Conservation (phyloP, 768 basidiomycete species). For the Russula vinacea region DNA sequence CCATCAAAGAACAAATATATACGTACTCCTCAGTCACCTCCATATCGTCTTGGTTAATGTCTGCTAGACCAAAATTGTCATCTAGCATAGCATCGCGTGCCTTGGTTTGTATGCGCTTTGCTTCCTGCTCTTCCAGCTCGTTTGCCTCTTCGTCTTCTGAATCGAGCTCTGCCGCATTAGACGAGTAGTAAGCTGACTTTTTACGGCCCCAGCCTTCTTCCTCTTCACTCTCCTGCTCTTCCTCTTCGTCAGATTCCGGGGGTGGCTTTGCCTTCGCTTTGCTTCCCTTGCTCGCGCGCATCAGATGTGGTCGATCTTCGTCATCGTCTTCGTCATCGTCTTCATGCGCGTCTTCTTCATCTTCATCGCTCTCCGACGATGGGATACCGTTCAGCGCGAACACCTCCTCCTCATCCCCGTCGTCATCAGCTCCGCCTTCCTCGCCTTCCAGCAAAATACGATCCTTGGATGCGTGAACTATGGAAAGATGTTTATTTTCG, state of each 20-base stretch:
- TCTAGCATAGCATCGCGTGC: slow-evolving; percentile 66
- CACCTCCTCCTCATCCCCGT: slow-evolving; percentile 75
- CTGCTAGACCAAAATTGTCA: slow-evolving; percentile 81
- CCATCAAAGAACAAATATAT: background rate
- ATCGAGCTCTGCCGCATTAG: slow-evolving; percentile 75
- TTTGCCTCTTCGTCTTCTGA: slow-evolving; percentile 88
- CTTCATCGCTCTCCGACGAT: slow-evolving; percentile 43
- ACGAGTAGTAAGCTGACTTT: slow-evolving; percentile 81
- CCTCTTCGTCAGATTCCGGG: slow-evolving; percentile 31
- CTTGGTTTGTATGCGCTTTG: slow-evolving; percentile 72
- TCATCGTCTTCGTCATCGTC: slow-evolving; percentile 39
- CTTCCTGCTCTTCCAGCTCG: slow-evolving; percentile 86
- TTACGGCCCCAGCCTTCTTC: slow-evolving; percentile 81
- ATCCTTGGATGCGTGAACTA: slow-evolving; percentile 75
- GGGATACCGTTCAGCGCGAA: slow-evolving; percentile 65
- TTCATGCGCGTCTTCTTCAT: slow-evolving; percentile 43
- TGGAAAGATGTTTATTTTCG: background rate
- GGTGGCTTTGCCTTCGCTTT: slow-evolving; percentile 33
- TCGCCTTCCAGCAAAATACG: slow-evolving; percentile 73
- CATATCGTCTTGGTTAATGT: slow-evolving; percentile 44
- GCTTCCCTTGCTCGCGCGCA: slow-evolving; percentile 31
- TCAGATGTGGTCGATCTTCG: slow-evolving; percentile 23
- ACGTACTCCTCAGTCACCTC: slow-evolving; percentile 32
- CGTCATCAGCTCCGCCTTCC: slow-evolving; percentile 47
- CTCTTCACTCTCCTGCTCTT: slow-evolving; percentile 38